phyloP scores from a whole-genome alignment of 495 filamentous ascomycete genomes.

The Hypoxylon rickii region DNA sequence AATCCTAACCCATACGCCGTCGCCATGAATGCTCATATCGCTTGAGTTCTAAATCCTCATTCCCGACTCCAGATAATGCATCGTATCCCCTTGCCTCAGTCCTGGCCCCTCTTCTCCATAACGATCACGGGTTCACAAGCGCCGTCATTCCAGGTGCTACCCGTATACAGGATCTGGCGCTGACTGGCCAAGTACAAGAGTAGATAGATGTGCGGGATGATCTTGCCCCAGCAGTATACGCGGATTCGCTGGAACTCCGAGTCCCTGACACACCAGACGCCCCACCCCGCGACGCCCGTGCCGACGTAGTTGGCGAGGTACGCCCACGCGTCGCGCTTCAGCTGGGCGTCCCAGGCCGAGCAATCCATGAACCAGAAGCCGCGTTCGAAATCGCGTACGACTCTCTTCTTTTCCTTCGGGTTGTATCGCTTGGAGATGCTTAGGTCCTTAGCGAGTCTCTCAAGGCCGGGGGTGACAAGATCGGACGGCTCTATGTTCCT shows the following conservation, averaged over 20 bases:
- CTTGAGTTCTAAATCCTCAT: not conserved
- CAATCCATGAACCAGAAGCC: conserved; percentile 70
- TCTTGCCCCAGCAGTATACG: conserved; percentile 69
- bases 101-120: conserved; percentile 37
- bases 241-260: conserved; percentile 46
- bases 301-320: conserved; percentile 64
- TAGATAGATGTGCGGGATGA: conserved; percentile 66
- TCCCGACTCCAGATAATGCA: not conserved
- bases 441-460: conserved; percentile 57
- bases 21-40: not conserved
- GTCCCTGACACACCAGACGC: conserved; percentile 54
- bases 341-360: conserved; percentile 44
- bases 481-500: conserved; percentile 25
- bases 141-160: conserved; percentile 62
- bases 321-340: conserved; percentile 60
- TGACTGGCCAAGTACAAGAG: conserved; percentile 67
- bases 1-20: conserved; percentile 1
- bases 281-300: conserved; percentile 68
- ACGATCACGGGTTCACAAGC: conserved; percentile 54
- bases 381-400: conserved; percentile 61
- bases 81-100: not conserved
- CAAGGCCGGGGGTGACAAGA: conserved; percentile 59
- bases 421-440: conserved; percentile 53
- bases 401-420: conserved; percentile 56
- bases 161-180: conserved; percentile 56